Evolutionary conservation across 2,329 filamentous ascomycete species (phyloP).

Genomic region (Davidsoniella neocaledoniae): DNA sequence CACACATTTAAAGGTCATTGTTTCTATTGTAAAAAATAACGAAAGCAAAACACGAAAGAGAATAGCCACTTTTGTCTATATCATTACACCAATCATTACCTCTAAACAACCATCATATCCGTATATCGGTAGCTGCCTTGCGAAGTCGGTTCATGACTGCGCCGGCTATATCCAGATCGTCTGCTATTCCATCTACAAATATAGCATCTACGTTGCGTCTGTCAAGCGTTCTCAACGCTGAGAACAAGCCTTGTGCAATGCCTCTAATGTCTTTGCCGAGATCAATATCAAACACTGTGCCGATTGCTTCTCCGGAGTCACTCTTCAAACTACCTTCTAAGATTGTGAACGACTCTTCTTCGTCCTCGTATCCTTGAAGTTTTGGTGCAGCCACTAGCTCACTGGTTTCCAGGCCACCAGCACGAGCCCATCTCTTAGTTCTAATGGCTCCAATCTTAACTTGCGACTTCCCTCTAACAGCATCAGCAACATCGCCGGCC

Average conservation of each 20-base stretch:
- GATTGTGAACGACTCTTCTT: conserved; percentile 22
- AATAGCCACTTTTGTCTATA: neutral
- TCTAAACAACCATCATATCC: conserved; percentile 20
- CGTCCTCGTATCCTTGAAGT: conserved; percentile 17
- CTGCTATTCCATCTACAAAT: conserved; percentile 74
- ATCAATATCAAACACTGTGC: conserved; percentile 47
- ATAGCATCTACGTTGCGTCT: conserved; percentile 64
- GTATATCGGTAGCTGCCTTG: conserved; percentile 53
- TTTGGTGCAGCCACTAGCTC: conserved; percentile 17
- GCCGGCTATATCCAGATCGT: conserved; percentile 65
- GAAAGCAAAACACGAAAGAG: no score
- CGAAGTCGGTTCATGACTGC: conserved; percentile 73
- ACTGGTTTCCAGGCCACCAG: conserved; percentile 24
- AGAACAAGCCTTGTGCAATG: conserved; percentile 79
- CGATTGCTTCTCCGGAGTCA: conserved; percentile 19
- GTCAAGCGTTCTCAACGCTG: conserved; percentile 72
- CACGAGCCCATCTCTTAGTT: conserved; percentile 34
- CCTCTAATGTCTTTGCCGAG: conserved; percentile 53
- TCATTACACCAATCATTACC: neutral
- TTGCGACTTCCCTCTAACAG: conserved; percentile 15
- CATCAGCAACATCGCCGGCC: conserved; percentile 20
- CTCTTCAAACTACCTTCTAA: conserved; percentile 24
- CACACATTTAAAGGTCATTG: no score
- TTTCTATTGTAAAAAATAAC: no score
- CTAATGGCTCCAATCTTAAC: conserved; percentile 34